Evolutionary conservation across 75 land plant species (phyloP).

Genomic region (Ceratopteris richardii): DNA sequence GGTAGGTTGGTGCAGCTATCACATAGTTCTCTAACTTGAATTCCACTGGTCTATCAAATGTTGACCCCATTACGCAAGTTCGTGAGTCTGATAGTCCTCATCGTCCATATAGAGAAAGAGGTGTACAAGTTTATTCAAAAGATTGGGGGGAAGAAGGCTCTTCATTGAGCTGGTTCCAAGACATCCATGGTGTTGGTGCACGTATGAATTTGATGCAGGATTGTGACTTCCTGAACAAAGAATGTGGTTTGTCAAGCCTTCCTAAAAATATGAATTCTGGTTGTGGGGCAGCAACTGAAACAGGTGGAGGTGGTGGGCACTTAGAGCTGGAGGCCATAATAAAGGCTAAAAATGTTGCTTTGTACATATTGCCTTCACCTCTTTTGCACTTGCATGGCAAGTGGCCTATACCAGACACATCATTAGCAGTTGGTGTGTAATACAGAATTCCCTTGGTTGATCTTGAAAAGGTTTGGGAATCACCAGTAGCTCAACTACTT

Average conservation of each 20-base stretch:
- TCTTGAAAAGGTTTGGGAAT: conserved; percentile 24
- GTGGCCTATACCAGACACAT: conserved; percentile 21
- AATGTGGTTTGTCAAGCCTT: conserved; percentile 11
- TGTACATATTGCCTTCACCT: conserved; percentile 34
- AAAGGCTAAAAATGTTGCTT: conserved; percentile 21
- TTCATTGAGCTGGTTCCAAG: conserved; percentile 13
- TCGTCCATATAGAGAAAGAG: conserved; percentile 3
- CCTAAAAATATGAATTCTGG: conserved; percentile 32
- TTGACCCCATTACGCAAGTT: conserved; percentile 11
- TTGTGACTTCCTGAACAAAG: conserved; percentile 28
- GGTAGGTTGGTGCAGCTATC: conserved; percentile 6
- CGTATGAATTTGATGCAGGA: conserved; percentile 29
- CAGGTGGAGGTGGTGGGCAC: conserved; percentile 27
- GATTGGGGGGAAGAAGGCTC: not conserved
- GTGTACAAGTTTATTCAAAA: not conserved
- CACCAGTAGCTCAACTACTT: conserved; percentile 22
- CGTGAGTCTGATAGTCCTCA: conserved; percentile 10
- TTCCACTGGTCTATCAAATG: conserved; percentile 9
- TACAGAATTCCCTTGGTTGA: conserved; percentile 28
- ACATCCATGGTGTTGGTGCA: conserved; percentile 21
- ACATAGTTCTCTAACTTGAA: conserved; percentile 15
- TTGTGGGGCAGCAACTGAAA: conserved; percentile 24
- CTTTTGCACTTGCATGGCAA: conserved; percentile 32
- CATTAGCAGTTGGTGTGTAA: conserved; percentile 15
- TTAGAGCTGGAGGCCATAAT: conserved; percentile 21